These are phyloP conservation scores for Amanita jacksonii DNA, from an alignment of 768 basidiomycete species.

Conservation along the genomic window DNA sequence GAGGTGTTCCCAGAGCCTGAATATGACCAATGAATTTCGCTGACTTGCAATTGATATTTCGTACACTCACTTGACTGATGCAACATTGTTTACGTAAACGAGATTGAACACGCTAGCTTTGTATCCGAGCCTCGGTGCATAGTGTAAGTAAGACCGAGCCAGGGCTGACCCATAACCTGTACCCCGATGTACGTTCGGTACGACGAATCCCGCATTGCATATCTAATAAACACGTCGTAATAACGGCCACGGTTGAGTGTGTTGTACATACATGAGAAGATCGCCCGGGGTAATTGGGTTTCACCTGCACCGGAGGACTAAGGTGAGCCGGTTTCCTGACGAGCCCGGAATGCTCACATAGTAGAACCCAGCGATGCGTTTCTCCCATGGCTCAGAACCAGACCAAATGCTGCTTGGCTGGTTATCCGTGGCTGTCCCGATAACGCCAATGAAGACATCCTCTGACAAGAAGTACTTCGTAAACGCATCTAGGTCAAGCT, in stretches of 20 bases:
- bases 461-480: conserved; percentile 69
- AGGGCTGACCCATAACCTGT: conserved; percentile 61
- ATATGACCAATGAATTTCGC: neutral
- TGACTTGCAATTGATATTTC: conserved; percentile 2
- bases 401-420: neutral
- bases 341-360: conserved; percentile 40
- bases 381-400: conserved; percentile 49
- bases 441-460: conserved; percentile 65
- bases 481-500: conserved; percentile 45
- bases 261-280: conserved; percentile 76
- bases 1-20: conserved; percentile 72
- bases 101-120: conserved; percentile 83
- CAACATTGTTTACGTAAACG: conserved; percentile 78
- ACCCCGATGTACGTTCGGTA: conserved; percentile 53
- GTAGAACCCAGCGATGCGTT: conserved; percentile 68
- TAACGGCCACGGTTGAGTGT: neutral
- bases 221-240: too few relatives aligned
- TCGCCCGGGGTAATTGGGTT: conserved; percentile 85
- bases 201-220: conserved; percentile 87
- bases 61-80: conserved; percentile 49
- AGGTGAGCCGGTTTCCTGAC: neutral
- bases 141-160: conserved; percentile 70
- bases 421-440: conserved; percentile 10
- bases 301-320: conserved; percentile 31
- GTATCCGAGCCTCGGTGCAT: conserved; percentile 73